Evolutionary conservation across 176 grass and related monocot species (phyloP).

Genomic region (Cenchrus purpureus): DNA sequence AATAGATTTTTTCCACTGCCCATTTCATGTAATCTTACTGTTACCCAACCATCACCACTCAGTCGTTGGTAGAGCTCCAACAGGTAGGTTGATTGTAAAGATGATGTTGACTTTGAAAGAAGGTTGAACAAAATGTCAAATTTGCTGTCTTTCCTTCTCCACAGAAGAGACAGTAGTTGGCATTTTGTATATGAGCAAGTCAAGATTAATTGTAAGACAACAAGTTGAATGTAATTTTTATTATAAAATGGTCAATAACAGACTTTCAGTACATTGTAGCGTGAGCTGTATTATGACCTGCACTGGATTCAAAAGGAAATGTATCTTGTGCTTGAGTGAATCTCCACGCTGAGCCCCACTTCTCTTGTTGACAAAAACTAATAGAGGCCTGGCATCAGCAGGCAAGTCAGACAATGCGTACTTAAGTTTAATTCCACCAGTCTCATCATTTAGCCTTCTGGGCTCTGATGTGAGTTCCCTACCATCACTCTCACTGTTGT

Average conservation of each 20-base stretch:
- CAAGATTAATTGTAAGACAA: not conserved
- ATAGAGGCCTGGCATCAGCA: constrained; percentile 72
- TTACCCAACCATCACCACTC: no score
- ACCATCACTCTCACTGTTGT: constrained; percentile 50
- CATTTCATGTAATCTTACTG: no score
- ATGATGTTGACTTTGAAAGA: no score
- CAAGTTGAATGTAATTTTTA: not conserved
- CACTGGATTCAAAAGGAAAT: constrained; percentile 81
- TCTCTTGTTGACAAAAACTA: constrained; percentile 89
- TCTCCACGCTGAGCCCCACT: constrained; percentile 73
- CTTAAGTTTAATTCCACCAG: constrained; percentile 50
- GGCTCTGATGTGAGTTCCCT: constrained; percentile 24
- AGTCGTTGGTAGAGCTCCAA: no score
- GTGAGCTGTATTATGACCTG: constrained; percentile 54
- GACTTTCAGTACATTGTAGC: not conserved
- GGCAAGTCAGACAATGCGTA: constrained; percentile 57
- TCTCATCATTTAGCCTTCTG: constrained; percentile 21
- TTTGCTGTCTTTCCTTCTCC: no score
- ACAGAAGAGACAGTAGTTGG: no score
- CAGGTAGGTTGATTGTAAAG: no score
- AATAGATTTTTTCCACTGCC: no score
- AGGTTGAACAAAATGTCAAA: no score
- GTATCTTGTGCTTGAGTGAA: constrained; percentile 65
- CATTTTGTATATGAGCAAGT: no score
- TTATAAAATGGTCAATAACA: not conserved